Evolutionary conservation across 2,329 filamentous ascomycete species (phyloP), one percentile per base, ranked within the genome.

Genomic region (Pezicula radicicola): DNA sequence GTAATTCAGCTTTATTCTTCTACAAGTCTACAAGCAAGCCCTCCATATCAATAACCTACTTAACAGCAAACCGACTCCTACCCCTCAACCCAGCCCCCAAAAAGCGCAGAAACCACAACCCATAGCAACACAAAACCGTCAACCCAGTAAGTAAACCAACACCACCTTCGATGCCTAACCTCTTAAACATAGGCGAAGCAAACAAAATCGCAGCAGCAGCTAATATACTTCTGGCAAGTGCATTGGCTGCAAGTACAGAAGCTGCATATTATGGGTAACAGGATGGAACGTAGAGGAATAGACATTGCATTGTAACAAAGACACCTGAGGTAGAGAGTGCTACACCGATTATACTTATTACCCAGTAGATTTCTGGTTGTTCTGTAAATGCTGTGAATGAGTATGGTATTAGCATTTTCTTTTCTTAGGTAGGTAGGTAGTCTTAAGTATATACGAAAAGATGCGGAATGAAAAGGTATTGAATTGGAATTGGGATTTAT

Each of bases 311-410:
- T 79, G 70, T 61, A 81, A 81, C 27, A 13, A 53, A 25, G 74
- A 72, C 1, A 77, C 80, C 78, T 77, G 80, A 42, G 67, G 69
- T 65, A 3, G 78, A 79, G 48, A 81, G 64, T 43, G 70, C 74
- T 61, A 81, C 79, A 56, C 79, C 79, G 13, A 80, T 73, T 19
- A 75, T 76, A 13, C 75, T 74, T 2, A 70, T 77, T 54, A 80
- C 76, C 78, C 79, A 83, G 60, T 77, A 77, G 50, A 79, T 70
- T 66, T 15, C 70, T 69, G 19, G 75, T 72, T 0, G 79, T 81
- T 78, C 78, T 25, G 55, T 78, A 55, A 79, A 83, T 56, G 83
- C 67, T 70, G 84, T 83, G 21, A 84, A 70, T 18, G 80, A 79
- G 25, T 79, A 70, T 2, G 79, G 76, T 0, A 80, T 74, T 3